phyloP scores from a whole-genome alignment of 176 grass and related monocot genomes.

The Urochloa ruziziensis region DNA sequence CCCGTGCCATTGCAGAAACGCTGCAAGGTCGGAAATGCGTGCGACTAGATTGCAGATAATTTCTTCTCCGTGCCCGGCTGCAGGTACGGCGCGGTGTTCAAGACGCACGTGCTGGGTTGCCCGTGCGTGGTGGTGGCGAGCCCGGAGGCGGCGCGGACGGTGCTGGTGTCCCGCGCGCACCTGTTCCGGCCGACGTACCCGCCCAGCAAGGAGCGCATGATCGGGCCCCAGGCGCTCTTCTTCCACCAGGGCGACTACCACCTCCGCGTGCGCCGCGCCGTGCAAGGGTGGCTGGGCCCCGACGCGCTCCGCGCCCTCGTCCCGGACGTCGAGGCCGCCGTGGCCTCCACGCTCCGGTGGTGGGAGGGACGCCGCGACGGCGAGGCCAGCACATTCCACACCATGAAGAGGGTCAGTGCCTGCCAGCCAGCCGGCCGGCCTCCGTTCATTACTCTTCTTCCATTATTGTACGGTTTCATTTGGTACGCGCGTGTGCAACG shows the following conservation, averaged over 20 bases:
- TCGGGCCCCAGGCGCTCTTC: conserved; percentile 62
- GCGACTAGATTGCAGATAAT: not conserved
- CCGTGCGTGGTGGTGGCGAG: conserved; percentile 68
- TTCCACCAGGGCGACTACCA: conserved; percentile 73
- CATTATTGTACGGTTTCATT: not conserved
- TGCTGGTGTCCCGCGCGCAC: conserved; percentile 56
- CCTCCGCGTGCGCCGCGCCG: conserved; percentile 41
- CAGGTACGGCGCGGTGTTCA: conserved; percentile 70
- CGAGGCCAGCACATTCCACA: conserved; percentile 41
- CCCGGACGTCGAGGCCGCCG: conserved; percentile 47
- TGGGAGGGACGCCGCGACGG: conserved; percentile 27
- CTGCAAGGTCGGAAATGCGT: not conserved
- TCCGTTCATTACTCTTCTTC: not conserved
- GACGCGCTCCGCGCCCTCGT: conserved; percentile 49
- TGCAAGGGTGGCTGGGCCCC: conserved; percentile 44
- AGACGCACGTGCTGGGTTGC: conserved; percentile 58
- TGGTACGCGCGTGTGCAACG: not conserved
- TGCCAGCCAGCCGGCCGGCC: not conserved
- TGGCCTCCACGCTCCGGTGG: conserved; percentile 10
- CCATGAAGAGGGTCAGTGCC: conserved; percentile 58
- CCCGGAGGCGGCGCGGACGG: conserved; percentile 58
- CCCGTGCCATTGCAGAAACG: not conserved
- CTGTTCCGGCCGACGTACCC: conserved; percentile 75
- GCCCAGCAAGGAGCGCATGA: conserved; percentile 63
- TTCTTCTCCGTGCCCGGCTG: not conserved